Evolutionary conservation across 2,329 filamentous ascomycete genomes (phyloP), one percentile per base, ranked within the genome.

Genomic region (Fusarium humuli): DNA sequence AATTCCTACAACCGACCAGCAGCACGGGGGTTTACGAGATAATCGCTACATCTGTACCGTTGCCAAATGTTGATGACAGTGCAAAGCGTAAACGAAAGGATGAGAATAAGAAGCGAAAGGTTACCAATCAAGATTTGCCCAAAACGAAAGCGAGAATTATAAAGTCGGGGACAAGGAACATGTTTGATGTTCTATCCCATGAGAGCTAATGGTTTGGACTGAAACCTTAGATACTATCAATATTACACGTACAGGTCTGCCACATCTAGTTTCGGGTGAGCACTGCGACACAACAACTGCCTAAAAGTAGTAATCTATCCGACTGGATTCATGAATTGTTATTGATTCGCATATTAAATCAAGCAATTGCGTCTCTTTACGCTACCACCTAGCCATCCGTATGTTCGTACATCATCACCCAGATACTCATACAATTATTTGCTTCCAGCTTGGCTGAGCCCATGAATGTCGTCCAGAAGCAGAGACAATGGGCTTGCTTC

Each of bases 381-480:
- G 68, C 69, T 57, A 45, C 54, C 45, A 29, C 63, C 52, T 25
- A 47, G 11, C 45, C 29, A 25, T 30, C 67, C 42, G 46, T 42
- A 41, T 58, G 18, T 49, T 60, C 32, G 47, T 67, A 45, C 55
- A 61, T 70, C 61, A 41, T 59, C 45, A 49, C 37, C 46, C 67
- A 34, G 41, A 27, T 57, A 40, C 52, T 70, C 45, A 57, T 64
- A 61, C 49, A 73, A 50, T 65, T 42, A 73, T 63, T n/a, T 50
- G 23, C 54, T 53, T 22, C 27, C 27, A 29, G 16, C 32, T 42
- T 60, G 37, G n/a, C 47, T 37, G 16, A 71, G 32, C 4, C 79
- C 80, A 63, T 81, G 80, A 58, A 82, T 79, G 22, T 79, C 78
- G 56, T 79, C 69, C 66, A 81, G 57, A 23, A 80, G 47, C 34